These are phyloP conservation scores for Mortierella sp. DNA, from an alignment of 371 early-diverging fungal species.

Conservation along the genomic window DNA sequence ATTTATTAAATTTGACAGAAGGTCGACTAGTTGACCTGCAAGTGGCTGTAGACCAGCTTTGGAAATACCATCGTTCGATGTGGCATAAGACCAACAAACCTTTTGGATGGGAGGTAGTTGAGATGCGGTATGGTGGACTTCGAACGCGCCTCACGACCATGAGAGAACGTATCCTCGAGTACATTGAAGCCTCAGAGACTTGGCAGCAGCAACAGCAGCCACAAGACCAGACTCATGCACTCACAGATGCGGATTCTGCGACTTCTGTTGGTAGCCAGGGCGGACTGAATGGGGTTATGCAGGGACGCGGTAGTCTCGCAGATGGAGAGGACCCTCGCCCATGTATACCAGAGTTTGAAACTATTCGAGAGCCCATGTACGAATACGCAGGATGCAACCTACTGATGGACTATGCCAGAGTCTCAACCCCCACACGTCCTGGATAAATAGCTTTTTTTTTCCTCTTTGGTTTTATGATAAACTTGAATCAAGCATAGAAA, in stretches of 20 bases:
- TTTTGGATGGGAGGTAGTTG: constrained; percentile 89
- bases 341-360: constrained; percentile 78
- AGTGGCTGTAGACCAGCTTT: constrained; percentile 75
- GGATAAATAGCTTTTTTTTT: constrained; percentile 44
- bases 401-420: constrained; percentile 77
- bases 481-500: too few relatives aligned
- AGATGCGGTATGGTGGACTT: constrained; percentile 86
- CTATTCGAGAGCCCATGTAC: constrained; percentile 70
- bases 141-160: constrained; percentile 80
- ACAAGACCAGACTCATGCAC: constrained; percentile 50
- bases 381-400: constrained; percentile 72
- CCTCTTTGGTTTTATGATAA: background rate
- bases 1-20: constrained; percentile 49
- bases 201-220: constrained; percentile 55
- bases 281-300: constrained; percentile 2
- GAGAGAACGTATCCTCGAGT: constrained; percentile 78
- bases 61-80: constrained; percentile 82
- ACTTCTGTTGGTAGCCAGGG: constrained; percentile 26
- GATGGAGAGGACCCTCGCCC: constrained; percentile 60
- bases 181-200: constrained; percentile 57
- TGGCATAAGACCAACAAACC: constrained; percentile 87
- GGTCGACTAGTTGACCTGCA: constrained; percentile 67
- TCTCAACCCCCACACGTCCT: constrained; percentile 73
- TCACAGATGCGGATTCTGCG: constrained; percentile 28
- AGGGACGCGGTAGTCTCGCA: constrained; percentile 51